Conservation (phyloP, 1,139 yeast genomes). For the Pneumocystis carinii region DNA sequence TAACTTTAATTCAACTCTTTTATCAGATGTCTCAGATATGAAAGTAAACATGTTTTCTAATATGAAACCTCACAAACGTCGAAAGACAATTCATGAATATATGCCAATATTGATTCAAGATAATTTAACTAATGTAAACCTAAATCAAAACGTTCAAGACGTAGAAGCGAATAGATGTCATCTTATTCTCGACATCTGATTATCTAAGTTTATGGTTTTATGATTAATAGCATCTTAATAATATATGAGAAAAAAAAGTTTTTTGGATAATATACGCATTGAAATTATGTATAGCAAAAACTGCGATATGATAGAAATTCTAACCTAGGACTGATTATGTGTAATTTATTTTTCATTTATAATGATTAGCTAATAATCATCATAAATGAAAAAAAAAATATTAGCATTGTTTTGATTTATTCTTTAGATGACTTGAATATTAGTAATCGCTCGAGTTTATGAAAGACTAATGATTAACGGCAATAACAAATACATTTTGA, state of each 20-base stretch:
- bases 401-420: neutral
- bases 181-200: neutral
- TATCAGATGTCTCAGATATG: neutral
- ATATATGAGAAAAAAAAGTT: neutral
- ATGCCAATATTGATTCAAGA: neutral
- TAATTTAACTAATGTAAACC: neutral
- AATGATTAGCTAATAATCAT: neutral
- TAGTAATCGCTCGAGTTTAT: neutral
- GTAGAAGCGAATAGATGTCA: neutral
- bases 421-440: neutral
- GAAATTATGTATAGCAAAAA: neutral
- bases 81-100: neutral
- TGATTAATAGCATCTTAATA: neutral
- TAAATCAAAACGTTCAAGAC: neutral
- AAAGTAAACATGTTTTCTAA: neutral
- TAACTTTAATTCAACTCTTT: neutral
- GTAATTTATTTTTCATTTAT: neutral
- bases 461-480: neutral
- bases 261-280: neutral
- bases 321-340: neutral
- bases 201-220: neutral
- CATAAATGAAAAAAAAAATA: neutral
- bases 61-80: neutral
- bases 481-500: neutral
- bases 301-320: neutral